Conservation (phyloP, 805 yeast genomes). For the Candida pseudofarinosa region DNA sequence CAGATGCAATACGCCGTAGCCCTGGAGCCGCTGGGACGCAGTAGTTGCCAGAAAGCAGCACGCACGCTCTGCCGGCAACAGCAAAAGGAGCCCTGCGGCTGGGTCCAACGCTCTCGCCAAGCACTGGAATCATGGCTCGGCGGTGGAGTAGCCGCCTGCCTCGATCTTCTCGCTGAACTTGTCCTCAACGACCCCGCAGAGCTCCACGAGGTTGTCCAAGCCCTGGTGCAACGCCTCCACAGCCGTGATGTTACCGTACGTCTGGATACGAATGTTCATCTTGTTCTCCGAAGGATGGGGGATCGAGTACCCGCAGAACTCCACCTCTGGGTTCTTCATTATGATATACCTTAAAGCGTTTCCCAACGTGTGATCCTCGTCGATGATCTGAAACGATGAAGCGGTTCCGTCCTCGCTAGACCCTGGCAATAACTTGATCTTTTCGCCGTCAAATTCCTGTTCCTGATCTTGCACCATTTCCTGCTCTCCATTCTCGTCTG, state of each 20-base stretch:
- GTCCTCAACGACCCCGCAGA: conserved; percentile 81
- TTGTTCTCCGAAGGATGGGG: conserved; percentile 96
- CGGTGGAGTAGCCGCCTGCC: conserved; percentile 48
- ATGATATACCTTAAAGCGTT: conserved; percentile 90
- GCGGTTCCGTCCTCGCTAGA: conserved; percentile 90
- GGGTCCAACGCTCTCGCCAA: too few species aligned
- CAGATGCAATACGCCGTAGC: neutral
- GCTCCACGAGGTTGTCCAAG: conserved; percentile 72
- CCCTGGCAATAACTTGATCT: conserved; percentile 73
- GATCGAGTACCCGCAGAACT: conserved; percentile 96
- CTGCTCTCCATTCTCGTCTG: conserved; percentile 15
- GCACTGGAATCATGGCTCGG: conserved; percentile 37
- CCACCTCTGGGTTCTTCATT: conserved; percentile 97
- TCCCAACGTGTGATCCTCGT: conserved; percentile 96
- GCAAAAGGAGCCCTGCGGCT: too few species aligned
- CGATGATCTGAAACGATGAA: conserved; percentile 87
- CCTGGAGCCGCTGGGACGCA: neutral
- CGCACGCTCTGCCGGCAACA: too few species aligned
- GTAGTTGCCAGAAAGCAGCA: too few species aligned
- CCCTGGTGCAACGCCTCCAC: conserved; percentile 92
- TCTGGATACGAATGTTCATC: conserved; percentile 88
- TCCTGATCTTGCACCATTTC: conserved; percentile 46
- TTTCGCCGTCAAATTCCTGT: conserved; percentile 50
- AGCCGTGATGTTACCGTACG: conserved; percentile 82
- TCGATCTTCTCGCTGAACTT: conserved; percentile 67